These are phyloP conservation scores for Salix dunnii DNA, from an alignment of 345 rosid genomes.

Conservation along the genomic window DNA sequence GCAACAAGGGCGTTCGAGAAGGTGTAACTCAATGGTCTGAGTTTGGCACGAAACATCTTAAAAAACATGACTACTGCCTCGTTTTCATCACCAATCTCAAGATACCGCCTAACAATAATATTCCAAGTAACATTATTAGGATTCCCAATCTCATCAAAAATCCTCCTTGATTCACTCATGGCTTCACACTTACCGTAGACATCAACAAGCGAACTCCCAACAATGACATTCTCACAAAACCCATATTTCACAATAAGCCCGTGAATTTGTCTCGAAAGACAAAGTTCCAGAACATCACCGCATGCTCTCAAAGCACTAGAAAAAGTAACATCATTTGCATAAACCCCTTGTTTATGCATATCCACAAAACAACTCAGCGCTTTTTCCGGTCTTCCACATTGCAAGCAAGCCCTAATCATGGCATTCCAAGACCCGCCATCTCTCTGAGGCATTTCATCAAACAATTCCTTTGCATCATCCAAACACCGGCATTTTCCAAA, in stretches of 20 bases:
- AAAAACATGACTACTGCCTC: constrained; percentile 64
- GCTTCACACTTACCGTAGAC: constrained; percentile 70
- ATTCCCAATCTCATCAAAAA: constrained; percentile 63
- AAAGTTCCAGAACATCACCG: constrained; percentile 39
- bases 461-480: constrained; percentile 60
- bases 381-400: constrained; percentile 28
- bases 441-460: constrained; percentile 80
- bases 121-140: constrained; percentile 83
- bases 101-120: constrained; percentile 74
- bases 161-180: constrained; percentile 60
- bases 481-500: constrained; percentile 55
- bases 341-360: constrained; percentile 51
- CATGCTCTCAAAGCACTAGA: constrained; percentile 56
- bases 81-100: constrained; percentile 54
- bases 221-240: constrained; percentile 52
- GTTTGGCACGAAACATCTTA: constrained; percentile 43
- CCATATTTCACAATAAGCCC: constrained; percentile 55
- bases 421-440: constrained; percentile 97
- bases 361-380: constrained; percentile 45
- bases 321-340: constrained; percentile 54
- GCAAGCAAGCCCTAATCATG: constrained; percentile 52
- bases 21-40: constrained; percentile 59
- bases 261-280: constrained; percentile 55
- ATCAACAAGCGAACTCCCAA: constrained; percentile 74
- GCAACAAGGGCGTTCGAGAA: constrained; percentile 71